phyloP scores from a whole-genome alignment of 345 rosid genomes.

The Clausena lansium region DNA sequence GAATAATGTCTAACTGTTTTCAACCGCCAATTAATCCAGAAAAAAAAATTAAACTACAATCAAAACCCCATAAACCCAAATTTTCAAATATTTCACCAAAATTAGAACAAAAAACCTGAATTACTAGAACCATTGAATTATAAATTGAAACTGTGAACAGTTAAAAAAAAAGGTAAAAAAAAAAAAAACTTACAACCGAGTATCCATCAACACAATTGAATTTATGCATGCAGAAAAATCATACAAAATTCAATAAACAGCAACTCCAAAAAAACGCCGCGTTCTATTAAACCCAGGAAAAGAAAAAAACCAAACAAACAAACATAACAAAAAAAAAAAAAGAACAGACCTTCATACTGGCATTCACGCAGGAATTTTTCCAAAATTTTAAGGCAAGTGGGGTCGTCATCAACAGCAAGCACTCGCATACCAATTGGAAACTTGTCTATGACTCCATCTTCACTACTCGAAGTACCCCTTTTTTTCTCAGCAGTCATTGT shows the following conservation, averaged over 20 bases:
- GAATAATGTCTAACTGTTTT: slow-evolving; percentile 12
- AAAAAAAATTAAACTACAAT: not conserved
- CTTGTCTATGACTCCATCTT: slow-evolving; percentile 28
- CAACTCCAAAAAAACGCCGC: not conserved
- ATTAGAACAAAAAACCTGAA: not conserved
- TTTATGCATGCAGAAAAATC: not conserved
- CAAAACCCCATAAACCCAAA: not conserved
- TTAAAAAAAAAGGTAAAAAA: not conserved
- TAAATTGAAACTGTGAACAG: not conserved
- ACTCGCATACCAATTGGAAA: slow-evolving; percentile 64
- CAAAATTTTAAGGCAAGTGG: slow-evolving; percentile 52
- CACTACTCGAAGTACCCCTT: slow-evolving; percentile 19
- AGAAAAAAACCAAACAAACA: not conserved
- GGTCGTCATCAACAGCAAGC: slow-evolving; percentile 72
- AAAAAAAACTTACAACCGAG: not conserved
- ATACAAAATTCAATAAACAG: not conserved
- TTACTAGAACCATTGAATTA: not conserved
- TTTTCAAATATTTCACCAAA: not conserved
- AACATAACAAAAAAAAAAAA: not conserved
- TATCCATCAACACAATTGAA: not conserved
- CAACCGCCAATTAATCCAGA: not conserved
- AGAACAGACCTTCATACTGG: slow-evolving; percentile 54
- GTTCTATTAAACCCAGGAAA: not conserved
- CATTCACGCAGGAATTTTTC: slow-evolving; percentile 55
- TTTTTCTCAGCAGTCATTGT: slow-evolving; percentile 40